Evolutionary conservation across 2,329 filamentous ascomycete species (phyloP), one percentile per base, ranked within the genome.

Genomic region (Didymella pomorum): DNA sequence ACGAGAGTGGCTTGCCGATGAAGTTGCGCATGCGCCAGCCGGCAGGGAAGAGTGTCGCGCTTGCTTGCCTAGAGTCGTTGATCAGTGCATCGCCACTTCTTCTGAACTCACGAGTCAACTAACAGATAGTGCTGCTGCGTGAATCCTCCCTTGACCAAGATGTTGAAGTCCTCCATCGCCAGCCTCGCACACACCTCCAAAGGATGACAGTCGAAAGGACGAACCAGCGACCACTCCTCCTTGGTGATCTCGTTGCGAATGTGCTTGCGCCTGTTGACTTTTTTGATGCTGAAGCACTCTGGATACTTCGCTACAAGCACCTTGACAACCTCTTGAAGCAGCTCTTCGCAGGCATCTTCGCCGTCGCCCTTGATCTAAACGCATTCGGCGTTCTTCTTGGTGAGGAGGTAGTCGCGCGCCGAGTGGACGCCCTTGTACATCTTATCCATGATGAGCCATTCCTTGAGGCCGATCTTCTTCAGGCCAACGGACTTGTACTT

Each of bases 11-110:
- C 65, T 76, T 81, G 23, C 82, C 82, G 43, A 85, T 82, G 25
- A 81, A 77, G 43, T 80, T 74, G 37, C 79, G 69, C 12, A 84
- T 75, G 21, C 78, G 79, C 81, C 82, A 85, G 8, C 83, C 83
- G 0, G 82, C 79, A 1, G 83, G 83, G 61, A 84, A 84, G 5
- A 84, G 71, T 14, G 81, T 84, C 5, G 83, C 82, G 44, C 81
- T 82, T 23, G 82, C 83, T 52, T 78, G 76, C 26, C 80, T 82
- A 39, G 26, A 16, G 29, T 6, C 10, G 1, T 37, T 20, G 1
- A 39, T 55, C 21, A 45, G 46, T 41, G n/a, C 10, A 20, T 11
- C 16, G 10, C 23, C 10, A n/a, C 14, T 1, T 43, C 18, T 8
- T 16, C 2, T 2, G 1, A 5, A 14, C 23, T 43, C 18, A 16